Base-by-base conservation (phyloP, 768 basidiomycete genomes). In the Leccinum obscurum region DNA sequence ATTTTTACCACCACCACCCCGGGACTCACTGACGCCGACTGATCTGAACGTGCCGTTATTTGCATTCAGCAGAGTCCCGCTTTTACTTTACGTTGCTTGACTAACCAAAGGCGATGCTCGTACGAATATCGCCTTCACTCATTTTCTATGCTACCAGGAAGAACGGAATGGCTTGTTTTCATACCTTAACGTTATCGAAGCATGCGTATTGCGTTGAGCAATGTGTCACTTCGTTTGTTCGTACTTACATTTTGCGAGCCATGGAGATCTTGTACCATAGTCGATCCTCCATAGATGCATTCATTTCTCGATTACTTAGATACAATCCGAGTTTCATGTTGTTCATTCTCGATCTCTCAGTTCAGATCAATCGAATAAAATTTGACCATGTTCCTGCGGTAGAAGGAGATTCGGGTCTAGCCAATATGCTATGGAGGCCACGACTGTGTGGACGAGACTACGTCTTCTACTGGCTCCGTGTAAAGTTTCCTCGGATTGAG, bases 121-220 rank as follows among this genome's bases (percentile, higher is more conserved):
- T 63, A 72, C 69, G 70, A 62, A 53, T 53, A 56, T 59, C 60
- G 48, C 58, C 59, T 63, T 57, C 49, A 56, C 55, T 37, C 52
- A 51, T 62, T 57, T 58, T 54, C 64, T 62, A 64, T 59, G 59
- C 56, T 55, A 55, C 57, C 54, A 41, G 39, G 46, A 62, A 64
- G 61, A 68, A 70, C 65, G 57, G 59, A 48, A 50, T 54, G 63
- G 51, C 57, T 54, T 66, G 55, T 67, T 61, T 61, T 51, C 41
- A 62, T 66, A 64, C 54, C 53, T 34, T 66, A 72, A 74, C 61
- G 63, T 74, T 74, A 65, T 68, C 39, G 60, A 63, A 54, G 60
- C 57, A 57, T 56, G 66, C 55, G 64, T 61, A 59, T 48, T 50
- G 52, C 22, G 20, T 35, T 50, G 41, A 52, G 30, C 26, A 1